Base-by-base conservation (phyloP, 1,284 basidiomycete genomes). In the Phylloporus sp. region DNA sequence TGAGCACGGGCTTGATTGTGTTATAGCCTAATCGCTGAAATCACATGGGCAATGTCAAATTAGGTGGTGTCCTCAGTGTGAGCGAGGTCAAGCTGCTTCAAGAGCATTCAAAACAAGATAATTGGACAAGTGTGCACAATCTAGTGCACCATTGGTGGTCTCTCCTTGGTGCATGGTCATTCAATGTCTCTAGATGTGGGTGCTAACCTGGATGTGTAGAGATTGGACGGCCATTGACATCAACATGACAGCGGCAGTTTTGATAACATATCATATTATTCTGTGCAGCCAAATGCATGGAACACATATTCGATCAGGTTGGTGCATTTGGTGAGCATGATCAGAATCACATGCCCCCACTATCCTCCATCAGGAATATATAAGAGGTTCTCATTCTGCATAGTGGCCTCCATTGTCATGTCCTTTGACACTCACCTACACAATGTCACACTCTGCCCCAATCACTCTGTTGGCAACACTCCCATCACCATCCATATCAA, bases 141-240 rank as follows among this genome's bases (percentile, higher is more conserved):
- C 72, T 85, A 71, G 80, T 88, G 32, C 78, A 83, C 65, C 82
- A 84, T 65, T 88, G 85, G 76, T 84, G 80, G 49, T 87, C 85
- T 23, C 87, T 87, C 1, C 85, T 88, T 63, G 84, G 86, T 87
- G 64, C 61, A 82, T 80, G 53, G 6, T n/a, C 29, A 20, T 59
- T 25, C 6, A 27, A 17, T 12, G 10, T 7, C 17, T 53, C 7
- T n/a, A 8, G 29, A 55, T 1, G 52, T 47, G 45, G 35, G 4
- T 57, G 60, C 52, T 73, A 64, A 68, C 23, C 11, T n/a, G n/a
- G 5, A 43, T 29, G 15, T 27, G 35, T 37, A 74, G 72, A 73
- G 29, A 74, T 73, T 37, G 72, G 62, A 25, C 63, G 70, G n/a
- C 72, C 72, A n/a, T 27, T 14, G 29, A 47, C 37, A 29, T 58